Conservation (phyloP, 441 rosid species). For the Populus trichocarpa region DNA sequence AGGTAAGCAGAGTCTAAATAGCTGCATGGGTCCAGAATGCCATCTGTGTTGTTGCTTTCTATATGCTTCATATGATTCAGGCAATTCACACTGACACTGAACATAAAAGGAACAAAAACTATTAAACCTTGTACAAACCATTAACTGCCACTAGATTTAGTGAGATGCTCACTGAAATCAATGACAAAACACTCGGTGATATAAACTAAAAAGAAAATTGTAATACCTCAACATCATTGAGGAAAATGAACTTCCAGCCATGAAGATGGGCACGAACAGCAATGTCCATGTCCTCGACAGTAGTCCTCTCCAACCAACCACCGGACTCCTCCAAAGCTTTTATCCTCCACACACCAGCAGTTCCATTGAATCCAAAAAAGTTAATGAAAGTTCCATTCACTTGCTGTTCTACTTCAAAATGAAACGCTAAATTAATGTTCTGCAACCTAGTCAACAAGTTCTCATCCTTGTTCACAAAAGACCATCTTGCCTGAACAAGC, state of each 20-base stretch:
- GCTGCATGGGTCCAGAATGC: constrained; percentile 99
- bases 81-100: constrained; percentile 94
- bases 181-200: background rate
- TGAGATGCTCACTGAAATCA: background rate
- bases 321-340: constrained; percentile 93
- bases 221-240: constrained; percentile 84
- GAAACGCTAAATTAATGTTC: constrained; percentile 82
- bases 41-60: constrained; percentile 93
- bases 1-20: constrained; percentile 82
- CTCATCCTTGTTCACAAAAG: constrained; percentile 91
- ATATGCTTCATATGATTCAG: constrained; percentile 95
- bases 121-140: constrained; percentile 2
- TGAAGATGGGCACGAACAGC: constrained; percentile 94
- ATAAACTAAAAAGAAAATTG: background rate
- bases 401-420: constrained; percentile 97
- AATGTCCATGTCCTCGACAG: constrained; percentile 98
- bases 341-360: constrained; percentile 97
- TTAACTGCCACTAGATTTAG: background rate
- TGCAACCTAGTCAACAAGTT: constrained; percentile 85
- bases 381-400: constrained; percentile 80
- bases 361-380: constrained; percentile 95
- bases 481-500: constrained; percentile 94
- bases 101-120: background rate
- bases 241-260: constrained; percentile 88
- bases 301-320: constrained; percentile 96